These are phyloP conservation scores for Venturia oleaginea DNA, from an alignment of 2,329 filamentous ascomycete species.

Conservation along the genomic window DNA sequence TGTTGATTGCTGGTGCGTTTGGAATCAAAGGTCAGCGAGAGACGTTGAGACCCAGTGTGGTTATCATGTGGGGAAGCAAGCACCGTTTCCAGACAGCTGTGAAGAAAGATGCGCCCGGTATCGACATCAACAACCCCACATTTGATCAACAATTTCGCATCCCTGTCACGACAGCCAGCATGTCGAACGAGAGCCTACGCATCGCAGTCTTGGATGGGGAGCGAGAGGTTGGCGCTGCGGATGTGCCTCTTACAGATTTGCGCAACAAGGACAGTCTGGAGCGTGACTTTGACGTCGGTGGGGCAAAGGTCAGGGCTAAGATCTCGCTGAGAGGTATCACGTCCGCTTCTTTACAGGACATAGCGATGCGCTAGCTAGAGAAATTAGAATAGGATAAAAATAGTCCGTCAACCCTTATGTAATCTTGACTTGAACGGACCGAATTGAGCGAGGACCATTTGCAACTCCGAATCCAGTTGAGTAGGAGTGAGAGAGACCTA, in stretches of 20 bases:
- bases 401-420: not conserved
- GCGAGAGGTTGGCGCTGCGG: conserved; percentile 26
- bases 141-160: conserved; percentile 40
- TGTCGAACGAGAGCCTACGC: conserved; percentile 24
- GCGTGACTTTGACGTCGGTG: conserved; percentile 29
- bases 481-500: no score
- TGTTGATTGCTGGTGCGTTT: conserved; percentile 35
- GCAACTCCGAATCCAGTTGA: no score
- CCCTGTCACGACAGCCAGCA: conserved; percentile 29
- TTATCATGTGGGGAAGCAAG: conserved; percentile 34
- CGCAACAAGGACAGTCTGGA: conserved; percentile 24
- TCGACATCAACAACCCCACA: conserved; percentile 40
- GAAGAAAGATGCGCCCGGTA: conserved; percentile 36
- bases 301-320: conserved; percentile 27
- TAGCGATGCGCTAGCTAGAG: not conserved
- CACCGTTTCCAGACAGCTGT: conserved; percentile 32
- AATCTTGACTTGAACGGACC: no score
- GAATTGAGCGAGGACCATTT: no score
- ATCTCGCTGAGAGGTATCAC: conserved; percentile 27
- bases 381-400: no score
- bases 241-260: conserved; percentile 30
- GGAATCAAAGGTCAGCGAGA: conserved; percentile 36
- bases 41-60: conserved; percentile 38
- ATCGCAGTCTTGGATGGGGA: conserved; percentile 30
- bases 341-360: conserved; percentile 13